Evolutionary conservation across 768 basidiomycete species (phyloP), one percentile per base, ranked within the genome.

Genomic region (Rhodotorula kratochvilovae): DNA sequence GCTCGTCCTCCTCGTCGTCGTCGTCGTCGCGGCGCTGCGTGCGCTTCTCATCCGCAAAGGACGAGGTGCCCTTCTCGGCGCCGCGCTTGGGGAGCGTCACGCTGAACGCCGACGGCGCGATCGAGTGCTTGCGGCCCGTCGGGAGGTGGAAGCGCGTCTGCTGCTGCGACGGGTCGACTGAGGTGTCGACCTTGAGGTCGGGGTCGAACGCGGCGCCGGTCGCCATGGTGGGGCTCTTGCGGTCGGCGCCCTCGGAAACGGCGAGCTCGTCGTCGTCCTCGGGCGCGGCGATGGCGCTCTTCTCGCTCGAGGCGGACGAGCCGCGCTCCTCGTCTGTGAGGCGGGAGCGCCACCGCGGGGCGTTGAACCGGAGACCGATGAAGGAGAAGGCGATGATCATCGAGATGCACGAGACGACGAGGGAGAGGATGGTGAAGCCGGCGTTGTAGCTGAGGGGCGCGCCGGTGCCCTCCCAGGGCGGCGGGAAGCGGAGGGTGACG

Each of bases 351-450:
- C 36, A 45, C 11, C 19, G n/a, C 27, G 43, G 64, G 17, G 39
- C 56, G 55, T 48, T 27, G 50, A 74, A 19, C 3, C 73, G 68
- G 4, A 74, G 73, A 51, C 68, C 73, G 68, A 74, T 74, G 58
- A 74, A 74, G 33, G 66, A 64, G 48, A 74, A 74, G 45, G 73
- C 73, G 66, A 74, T 54, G 53, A 64, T 70, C 73, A 74, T 74
- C 23, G 56, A 63, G 13, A 70, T 54, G 57, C 61, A 64, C 35
- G 68, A 59, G 16, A 74, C 66, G 46, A 70, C 57, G 58, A 74
- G 66, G 21, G 68, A 70, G 16, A 74, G 63, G 43, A 74, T 56
- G 35, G 73, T 74, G 62, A 51, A 74, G 46, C 60, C 65, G 42
- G 68, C 57, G 39, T 36, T 42, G 66, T 74, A 74, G 7, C 62